A percentile compares a stretch with the other conserved stretches of the same genome.
Conservation (phyloP, 2,329 filamentous ascomycete species). For the Ascosphaera apis region DNA sequence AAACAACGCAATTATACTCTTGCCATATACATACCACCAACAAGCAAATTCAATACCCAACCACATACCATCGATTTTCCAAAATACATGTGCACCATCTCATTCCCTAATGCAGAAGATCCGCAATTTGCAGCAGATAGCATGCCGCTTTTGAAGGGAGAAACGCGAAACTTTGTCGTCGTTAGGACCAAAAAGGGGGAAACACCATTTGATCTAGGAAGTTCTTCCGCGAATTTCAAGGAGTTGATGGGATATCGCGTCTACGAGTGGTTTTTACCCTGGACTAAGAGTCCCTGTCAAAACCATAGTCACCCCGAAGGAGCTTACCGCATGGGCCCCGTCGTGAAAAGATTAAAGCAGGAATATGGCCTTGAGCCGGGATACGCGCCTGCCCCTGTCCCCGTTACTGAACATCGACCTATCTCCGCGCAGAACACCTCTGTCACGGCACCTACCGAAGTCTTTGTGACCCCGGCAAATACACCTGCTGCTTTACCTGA, state of each 20-base stretch:
- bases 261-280: slow-evolving; percentile 60
- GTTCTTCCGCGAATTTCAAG: slow-evolving; percentile 42
- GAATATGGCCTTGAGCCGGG: slow-evolving; percentile 19
- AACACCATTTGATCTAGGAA: slow-evolving; percentile 67
- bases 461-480: too few relatives aligned
- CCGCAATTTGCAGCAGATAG: too few relatives aligned
- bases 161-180: slow-evolving; percentile 63
- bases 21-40: slow-evolving; percentile 52
- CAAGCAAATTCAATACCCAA: too few relatives aligned
- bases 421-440: too few relatives aligned
- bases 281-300: slow-evolving; percentile 50
- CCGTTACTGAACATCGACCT: too few relatives aligned
- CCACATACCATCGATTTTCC: too few relatives aligned
- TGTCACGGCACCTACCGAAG: too few relatives aligned
- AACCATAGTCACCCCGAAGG: slow-evolving; percentile 41
- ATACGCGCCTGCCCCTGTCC: too few relatives aligned
- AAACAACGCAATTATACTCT: slow-evolving; percentile 43
- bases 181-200: slow-evolving; percentile 48
- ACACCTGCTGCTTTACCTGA: too few relatives aligned
- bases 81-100: too few relatives aligned
- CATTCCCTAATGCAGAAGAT: too few relatives aligned
- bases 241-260: slow-evolving; percentile 52
- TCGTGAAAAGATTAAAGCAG: slow-evolving; percentile 32
- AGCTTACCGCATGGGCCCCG: slow-evolving; percentile 43
- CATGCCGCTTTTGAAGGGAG: too few relatives aligned